These are phyloP conservation scores for Funneliformis mosseae DNA, from an alignment of 192 early-diverging fungal genomes.

Conservation along the genomic window DNA sequence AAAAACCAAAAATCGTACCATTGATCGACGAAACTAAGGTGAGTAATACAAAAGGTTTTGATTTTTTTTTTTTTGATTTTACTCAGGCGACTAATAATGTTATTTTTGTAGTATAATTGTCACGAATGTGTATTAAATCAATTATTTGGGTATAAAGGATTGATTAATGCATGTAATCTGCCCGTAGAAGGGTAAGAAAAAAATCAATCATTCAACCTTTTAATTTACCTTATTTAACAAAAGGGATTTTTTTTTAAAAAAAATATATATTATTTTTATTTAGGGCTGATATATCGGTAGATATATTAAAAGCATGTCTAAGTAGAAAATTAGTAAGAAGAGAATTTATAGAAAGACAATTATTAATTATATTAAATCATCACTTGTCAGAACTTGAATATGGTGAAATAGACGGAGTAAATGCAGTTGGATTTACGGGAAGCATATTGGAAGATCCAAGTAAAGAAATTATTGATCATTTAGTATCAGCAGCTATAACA, in stretches of 20 bases:
- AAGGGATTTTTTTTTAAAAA: not conserved
- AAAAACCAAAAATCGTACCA: not conserved
- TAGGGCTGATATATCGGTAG: slow-evolving; percentile 17
- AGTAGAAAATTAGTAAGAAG: slow-evolving; percentile 21
- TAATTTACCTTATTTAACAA: too few relatives aligned
- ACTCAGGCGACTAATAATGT: not conserved
- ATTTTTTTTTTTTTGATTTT: not conserved
- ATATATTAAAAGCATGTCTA: slow-evolving; percentile 30
- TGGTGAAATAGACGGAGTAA: too few relatives aligned
- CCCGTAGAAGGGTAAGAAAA: not conserved
- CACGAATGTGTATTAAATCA: slow-evolving; percentile 33
- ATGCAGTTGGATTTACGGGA: not conserved
- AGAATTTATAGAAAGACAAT: slow-evolving; percentile 25
- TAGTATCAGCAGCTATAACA: not conserved
- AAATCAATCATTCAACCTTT: too few relatives aligned
- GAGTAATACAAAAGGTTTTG: not conserved
- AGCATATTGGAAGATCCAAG: slow-evolving; percentile 17
- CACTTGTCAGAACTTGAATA: slow-evolving; percentile 20
- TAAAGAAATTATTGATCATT: slow-evolving; percentile 12
- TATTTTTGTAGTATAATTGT: slow-evolving; percentile 9
- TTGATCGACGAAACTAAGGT: slow-evolving; percentile 24
- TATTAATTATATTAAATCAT: too few relatives aligned
- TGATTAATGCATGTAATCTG: slow-evolving; percentile 32
- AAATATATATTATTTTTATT: not conserved
- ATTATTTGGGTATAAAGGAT: slow-evolving; percentile 27